Base-by-base conservation (phyloP, 495 filamentous ascomycete genomes). In the Elasticomyces elasticus region DNA sequence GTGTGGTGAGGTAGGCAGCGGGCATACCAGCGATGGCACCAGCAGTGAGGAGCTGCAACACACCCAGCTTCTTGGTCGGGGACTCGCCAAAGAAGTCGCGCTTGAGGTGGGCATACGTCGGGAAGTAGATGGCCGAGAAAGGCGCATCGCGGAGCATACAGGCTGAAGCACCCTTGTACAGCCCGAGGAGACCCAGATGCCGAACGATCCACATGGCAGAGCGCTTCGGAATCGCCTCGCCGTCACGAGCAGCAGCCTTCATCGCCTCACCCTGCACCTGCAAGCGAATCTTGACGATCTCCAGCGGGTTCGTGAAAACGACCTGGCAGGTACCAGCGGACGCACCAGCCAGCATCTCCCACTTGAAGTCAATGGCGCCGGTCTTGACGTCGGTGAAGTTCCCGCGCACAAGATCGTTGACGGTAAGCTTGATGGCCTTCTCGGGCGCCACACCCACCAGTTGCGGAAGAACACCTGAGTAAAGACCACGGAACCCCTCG, bases 1-100 rank as follows among this genome's bases (percentile, higher is more conserved):
- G 92, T 2, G 92, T 98, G 22, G 92, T 98, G 52, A 98, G 76
- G 71, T 98, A 98, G 5, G 92, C 92, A 1, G 92, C 90, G 13
- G 92, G 92, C 94, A 98, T 98, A 73, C 92, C 92, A 46, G 92
- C 92, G 42, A 97, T 94, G 47, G 92, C 92, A 71, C 94, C 92
- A 10, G 92, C 88, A 1, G 87, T 91, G 9, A 98, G 80, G 50
- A 98, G 85, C 70, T 97, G 92, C 22, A 95, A 58, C 46, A 98
- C 78, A 28, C 92, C 90, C 38, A 98, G 86, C 67, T 87, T 89
- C 73, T 95, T 88, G 43, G 80, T 86, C n/a, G 76, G 76, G 11
- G 82, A 79, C 70, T 98, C 92, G 69, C 92, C 92, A 62, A 97
- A 97, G 65, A 86, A 76, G 70, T 95, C 92, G 62, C 80, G 77